Conservation (phyloP, 2,329 filamentous ascomycete genomes). For the Sporothrix protearum region DNA sequence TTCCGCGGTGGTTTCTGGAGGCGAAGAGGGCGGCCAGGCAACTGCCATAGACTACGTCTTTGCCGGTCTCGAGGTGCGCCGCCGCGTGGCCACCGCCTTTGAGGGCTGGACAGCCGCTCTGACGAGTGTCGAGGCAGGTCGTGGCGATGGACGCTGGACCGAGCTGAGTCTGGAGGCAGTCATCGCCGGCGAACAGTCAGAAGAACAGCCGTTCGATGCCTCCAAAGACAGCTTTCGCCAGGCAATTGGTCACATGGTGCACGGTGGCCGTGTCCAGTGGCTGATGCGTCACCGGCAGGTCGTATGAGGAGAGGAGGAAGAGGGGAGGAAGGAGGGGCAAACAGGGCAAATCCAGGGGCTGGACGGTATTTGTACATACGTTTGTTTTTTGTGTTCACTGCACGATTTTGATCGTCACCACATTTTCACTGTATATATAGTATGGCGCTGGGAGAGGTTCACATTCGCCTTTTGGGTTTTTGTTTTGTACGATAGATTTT, state of each 20-base stretch:
- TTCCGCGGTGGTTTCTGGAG: slow-evolving; percentile 24
- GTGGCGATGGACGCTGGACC: slow-evolving; percentile 49
- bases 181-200: neutral
- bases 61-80: slow-evolving; percentile 52
- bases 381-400: neutral
- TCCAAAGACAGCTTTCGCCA: slow-evolving; percentile 19
- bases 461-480: neutral
- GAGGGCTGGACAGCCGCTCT: slow-evolving; percentile 48
- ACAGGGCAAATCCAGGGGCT: neutral
- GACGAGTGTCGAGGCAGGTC: slow-evolving; percentile 51
- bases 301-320: neutral
- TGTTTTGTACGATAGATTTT: neutral
- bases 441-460: neutral
- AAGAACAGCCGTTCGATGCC: neutral
- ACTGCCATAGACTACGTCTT: slow-evolving; percentile 43
- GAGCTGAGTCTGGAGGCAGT: slow-evolving; percentile 47
- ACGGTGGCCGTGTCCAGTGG: slow-evolving; percentile 23
- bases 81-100: slow-evolving; percentile 43
- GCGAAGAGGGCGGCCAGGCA: too few relatives aligned
- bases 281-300: slow-evolving; percentile 15
- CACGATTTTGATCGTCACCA: too few relatives aligned
- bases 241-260: slow-evolving; percentile 21
- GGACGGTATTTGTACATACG: too few relatives aligned
- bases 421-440: neutral
- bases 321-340: too few relatives aligned